Conservation (phyloP, 176 grass and related monocot genomes). For the Musa itinerans region DNA sequence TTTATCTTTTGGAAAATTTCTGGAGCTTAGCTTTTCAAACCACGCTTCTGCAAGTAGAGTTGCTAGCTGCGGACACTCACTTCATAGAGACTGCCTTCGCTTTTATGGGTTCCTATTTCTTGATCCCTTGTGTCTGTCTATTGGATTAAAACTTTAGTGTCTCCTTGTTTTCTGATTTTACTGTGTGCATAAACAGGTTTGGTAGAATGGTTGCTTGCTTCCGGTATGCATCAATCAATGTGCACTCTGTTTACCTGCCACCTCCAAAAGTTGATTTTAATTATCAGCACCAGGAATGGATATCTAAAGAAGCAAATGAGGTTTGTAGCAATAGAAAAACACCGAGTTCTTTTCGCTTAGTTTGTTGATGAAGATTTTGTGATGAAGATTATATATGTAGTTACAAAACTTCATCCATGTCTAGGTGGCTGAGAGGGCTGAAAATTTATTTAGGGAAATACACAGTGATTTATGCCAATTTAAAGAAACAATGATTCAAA, state of each 20-base stretch:
- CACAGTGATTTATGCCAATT: conserved; percentile 31
- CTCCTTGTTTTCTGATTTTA: conserved; percentile 26
- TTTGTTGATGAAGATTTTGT: conserved; percentile 10
- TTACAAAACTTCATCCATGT: conserved; percentile 22
- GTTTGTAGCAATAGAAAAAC: conserved; percentile 35
- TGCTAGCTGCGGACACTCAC: conserved; percentile 82
- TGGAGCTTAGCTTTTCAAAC: conserved; percentile 97
- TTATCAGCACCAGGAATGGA: conserved; percentile 75
- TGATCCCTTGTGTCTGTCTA: neutral
- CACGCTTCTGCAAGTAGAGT: conserved; percentile 92
- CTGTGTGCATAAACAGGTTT: conserved; percentile 43
- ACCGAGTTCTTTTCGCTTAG: conserved; percentile 10
- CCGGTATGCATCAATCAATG: conserved; percentile 66
- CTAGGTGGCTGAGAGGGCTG: conserved; percentile 59
- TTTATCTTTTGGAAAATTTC: conserved; percentile 97
- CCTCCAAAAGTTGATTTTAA: conserved; percentile 81
- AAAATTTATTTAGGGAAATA: conserved; percentile 67
- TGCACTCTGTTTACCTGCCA: conserved; percentile 82
- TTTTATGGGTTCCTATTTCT: conserved; percentile 70
- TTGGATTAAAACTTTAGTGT: neutral
- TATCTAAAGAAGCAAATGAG: conserved; percentile 76
- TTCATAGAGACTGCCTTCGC: conserved; percentile 91
- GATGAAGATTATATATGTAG: conserved; percentile 14
- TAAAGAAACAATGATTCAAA: conserved; percentile 38
- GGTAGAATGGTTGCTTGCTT: conserved; percentile 90